Percentiles rank a stretch among this genome's conserved stretches.
phyloP scores from a whole-genome alignment of 768 basidiomycete genomes.

The Suillus bovinus region DNA sequence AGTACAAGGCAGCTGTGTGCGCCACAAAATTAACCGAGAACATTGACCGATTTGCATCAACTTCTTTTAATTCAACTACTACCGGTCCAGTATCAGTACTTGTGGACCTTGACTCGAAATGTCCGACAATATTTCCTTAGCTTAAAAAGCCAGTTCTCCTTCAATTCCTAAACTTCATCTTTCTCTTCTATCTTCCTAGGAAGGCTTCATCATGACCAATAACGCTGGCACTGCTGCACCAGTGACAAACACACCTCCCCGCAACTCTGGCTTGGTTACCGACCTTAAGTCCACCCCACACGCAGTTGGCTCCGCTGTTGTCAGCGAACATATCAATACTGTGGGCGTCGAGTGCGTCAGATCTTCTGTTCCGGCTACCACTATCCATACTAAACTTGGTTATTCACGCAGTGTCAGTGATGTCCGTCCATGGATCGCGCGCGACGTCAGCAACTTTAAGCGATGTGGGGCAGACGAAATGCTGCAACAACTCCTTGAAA shows the following conservation, averaged over 20 bases:
- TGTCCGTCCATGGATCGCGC: conserved; percentile 1
- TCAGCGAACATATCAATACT: not conserved
- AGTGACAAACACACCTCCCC: not conserved
- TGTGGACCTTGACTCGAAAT: not conserved
- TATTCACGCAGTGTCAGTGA: not conserved
- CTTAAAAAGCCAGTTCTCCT: not conserved
- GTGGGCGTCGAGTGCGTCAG: not conserved
- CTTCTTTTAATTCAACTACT: not conserved
- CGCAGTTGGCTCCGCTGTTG: not conserved
- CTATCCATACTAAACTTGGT: not conserved
- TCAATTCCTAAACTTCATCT: not conserved
- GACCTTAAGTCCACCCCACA: conserved; percentile 4
- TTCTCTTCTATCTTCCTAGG: not conserved
- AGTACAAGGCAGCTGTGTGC: too few relatives aligned
- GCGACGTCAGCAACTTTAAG: not conserved
- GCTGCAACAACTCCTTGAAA: conserved; percentile 1
- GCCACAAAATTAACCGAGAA: too few relatives aligned
- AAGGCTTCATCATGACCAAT: not conserved
- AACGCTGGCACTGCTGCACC: not conserved
- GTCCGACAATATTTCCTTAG: not conserved
- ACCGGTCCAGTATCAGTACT: too few relatives aligned
- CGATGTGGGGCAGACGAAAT: not conserved
- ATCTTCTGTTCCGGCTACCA: not conserved
- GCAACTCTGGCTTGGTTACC: not conserved
- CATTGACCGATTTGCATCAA: not conserved